A percentile compares a stretch with the other conserved stretches of the same genome.
Evolutionary conservation across 108 stramenopile species (phyloP).

Genomic region (Poteriospumella lacustris): DNA sequence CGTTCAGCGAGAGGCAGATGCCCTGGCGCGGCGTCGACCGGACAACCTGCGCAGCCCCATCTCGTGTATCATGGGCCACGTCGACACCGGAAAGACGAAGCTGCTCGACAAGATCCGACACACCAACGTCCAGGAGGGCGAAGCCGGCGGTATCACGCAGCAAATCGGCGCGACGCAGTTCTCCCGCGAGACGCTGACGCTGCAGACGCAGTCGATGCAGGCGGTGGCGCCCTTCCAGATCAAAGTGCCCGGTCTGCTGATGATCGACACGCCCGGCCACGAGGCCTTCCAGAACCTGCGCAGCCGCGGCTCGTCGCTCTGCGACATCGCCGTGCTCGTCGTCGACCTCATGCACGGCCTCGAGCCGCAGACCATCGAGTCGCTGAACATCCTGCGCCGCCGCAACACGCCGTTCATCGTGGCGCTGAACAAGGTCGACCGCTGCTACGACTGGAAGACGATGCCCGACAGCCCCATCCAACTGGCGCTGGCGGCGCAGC

Average conservation of each 20-base stretch:
- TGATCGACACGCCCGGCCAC: conserved; percentile 97
- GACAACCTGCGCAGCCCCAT: conserved; percentile 92
- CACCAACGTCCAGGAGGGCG: conserved; percentile 98
- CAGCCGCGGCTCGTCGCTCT: conserved; percentile 86
- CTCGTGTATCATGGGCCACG: conserved; percentile 98
- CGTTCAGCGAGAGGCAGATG: conserved; percentile 48
- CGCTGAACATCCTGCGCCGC: conserved; percentile 82
- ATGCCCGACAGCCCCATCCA: conserved; percentile 81
- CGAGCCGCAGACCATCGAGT: conserved; percentile 98
- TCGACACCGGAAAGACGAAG: conserved; percentile 95
- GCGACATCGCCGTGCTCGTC: conserved; percentile 97
- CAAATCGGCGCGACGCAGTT: conserved; percentile 99
- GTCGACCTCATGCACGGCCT: conserved; percentile 99
- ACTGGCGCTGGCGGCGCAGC: conserved; percentile 80
- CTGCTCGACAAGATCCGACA: conserved; percentile 96
- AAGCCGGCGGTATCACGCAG: conserved; percentile 99
- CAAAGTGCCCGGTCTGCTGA: conserved; percentile 90
- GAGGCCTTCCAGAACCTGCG: conserved; percentile 96
- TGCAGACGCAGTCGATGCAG: conserved; percentile 55
- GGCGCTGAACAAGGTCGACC: conserved; percentile 97
- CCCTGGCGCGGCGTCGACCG: conserved; percentile 68
- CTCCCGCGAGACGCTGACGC: conserved; percentile 75
- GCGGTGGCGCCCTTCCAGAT: conserved; percentile 29
- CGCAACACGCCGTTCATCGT: conserved; percentile 92
- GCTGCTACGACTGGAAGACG: conserved; percentile 94